Conservation (phyloP, 2,329 filamentous ascomycete genomes). For the Zymoseptoria passerinii region DNA sequence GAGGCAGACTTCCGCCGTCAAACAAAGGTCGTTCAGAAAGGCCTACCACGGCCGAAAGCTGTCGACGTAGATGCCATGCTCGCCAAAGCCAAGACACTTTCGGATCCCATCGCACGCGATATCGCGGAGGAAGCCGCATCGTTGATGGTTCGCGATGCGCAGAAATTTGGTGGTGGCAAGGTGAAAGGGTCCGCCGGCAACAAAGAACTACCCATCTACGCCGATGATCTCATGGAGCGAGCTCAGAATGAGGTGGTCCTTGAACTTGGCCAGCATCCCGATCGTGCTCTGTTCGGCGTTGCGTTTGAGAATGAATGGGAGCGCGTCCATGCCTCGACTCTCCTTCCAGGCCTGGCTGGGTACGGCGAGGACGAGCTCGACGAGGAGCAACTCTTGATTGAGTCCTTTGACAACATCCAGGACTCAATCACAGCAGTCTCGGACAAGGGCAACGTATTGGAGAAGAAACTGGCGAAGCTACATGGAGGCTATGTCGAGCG, state of each 20-base stretch:
- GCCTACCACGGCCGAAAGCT: conserved; percentile 65
- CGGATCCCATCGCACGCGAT: conserved; percentile 57
- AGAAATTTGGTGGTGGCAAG: conserved; percentile 61
- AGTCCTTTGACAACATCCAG: conserved; percentile 69
- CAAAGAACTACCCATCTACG: conserved; percentile 54
- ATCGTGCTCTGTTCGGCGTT: conserved; percentile 38
- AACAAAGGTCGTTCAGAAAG: conserved; percentile 83
- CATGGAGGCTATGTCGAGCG: conserved; percentile 87
- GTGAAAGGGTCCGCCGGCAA: conserved; percentile 48
- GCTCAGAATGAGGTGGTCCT: conserved; percentile 69
- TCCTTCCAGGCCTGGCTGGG: conserved; percentile 70
- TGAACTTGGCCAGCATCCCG: conserved; percentile 49
- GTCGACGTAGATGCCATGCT: conserved; percentile 65
- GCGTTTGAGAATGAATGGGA: conserved; percentile 39
- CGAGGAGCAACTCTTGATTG: conserved; percentile 55
- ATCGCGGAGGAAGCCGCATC: conserved; percentile 71
- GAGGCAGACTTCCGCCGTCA: conserved; percentile 67
- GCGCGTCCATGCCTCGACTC: conserved; percentile 38
- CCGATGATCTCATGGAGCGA: conserved; percentile 63
- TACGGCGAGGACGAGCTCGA: conserved; percentile 69
- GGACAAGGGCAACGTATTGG: conserved; percentile 73
- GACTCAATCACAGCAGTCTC: conserved; percentile 65
- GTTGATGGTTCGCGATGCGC: conserved; percentile 74
- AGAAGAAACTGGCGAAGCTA: conserved; percentile 84
- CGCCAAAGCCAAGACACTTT: conserved; percentile 51